Evolutionary conservation across 2,329 filamentous ascomycete genomes (phyloP).

Genomic region (Colletotrichum tropicicola): DNA sequence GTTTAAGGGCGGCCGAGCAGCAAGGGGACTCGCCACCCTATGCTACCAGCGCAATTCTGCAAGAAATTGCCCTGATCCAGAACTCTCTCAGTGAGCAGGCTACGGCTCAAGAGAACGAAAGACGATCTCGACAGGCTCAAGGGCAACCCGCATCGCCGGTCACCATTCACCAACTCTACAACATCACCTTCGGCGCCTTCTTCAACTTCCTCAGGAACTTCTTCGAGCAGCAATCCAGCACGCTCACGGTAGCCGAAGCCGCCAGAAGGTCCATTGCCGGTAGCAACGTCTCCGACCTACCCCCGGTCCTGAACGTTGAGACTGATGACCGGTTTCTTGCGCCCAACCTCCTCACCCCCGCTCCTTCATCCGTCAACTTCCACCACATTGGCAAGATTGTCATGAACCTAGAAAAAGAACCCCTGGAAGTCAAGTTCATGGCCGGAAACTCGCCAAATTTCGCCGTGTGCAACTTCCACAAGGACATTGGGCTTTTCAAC

Average conservation of each 20-base stretch:
- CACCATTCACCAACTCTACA: neutral
- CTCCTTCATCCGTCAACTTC: conserved; percentile 2
- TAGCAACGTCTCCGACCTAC: neutral
- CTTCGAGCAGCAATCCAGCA: conserved; percentile 1
- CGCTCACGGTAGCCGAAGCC: neutral
- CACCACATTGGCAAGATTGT: conserved; percentile 12
- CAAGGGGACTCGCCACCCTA: conserved; percentile 25
- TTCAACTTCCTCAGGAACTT: neutral
- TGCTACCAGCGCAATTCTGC: conserved; percentile 1
- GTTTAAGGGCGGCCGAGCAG: conserved; percentile 7
- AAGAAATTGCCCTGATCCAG: conserved; percentile 19
- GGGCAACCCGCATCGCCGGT: too few species aligned
- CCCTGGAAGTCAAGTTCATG: conserved; percentile 16
- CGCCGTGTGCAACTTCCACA: conserved; percentile 22
- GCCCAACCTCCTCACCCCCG: neutral
- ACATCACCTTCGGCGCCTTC: neutral
- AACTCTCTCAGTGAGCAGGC: neutral
- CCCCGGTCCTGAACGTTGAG: neutral
- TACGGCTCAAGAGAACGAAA: neutral
- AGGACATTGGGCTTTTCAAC: conserved; percentile 18
- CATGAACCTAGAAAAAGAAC: conserved; percentile 24
- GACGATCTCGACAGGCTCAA: neutral
- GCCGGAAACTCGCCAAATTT: conserved; percentile 1
- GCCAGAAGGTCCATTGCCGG: neutral
- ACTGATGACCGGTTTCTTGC: neutral